These are phyloP conservation scores for Harringtonia lauricola DNA, from an alignment of 2,329 filamentous ascomycete species.

Conservation along the genomic window DNA sequence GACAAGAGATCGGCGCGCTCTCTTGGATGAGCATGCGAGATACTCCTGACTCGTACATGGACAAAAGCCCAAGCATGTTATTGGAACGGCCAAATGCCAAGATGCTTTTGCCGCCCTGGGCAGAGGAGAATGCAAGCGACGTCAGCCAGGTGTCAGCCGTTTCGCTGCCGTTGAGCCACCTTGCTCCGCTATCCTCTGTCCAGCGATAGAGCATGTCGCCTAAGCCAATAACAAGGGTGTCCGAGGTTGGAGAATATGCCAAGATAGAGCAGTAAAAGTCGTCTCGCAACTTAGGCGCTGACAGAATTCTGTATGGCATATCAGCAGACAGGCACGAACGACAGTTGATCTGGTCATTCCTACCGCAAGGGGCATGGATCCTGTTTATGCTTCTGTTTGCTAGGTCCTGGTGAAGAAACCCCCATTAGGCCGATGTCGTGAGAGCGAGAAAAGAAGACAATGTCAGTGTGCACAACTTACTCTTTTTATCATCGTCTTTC, in stretches of 20 bases:
- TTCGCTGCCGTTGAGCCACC: constrained; percentile 33
- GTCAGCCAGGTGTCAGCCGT: constrained; percentile 55
- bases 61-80: constrained; percentile 67
- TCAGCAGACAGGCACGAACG: background rate
- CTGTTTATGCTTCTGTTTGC: constrained; percentile 5
- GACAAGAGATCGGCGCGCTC: constrained; percentile 61
- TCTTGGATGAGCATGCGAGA: constrained; percentile 53
- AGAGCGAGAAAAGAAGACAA: background rate
- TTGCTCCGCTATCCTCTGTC: constrained; percentile 66
- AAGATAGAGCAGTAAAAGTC: constrained; percentile 93
- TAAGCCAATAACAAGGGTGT: constrained; percentile 75
- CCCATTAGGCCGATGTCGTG: too few relatives aligned
- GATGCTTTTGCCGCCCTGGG: constrained; percentile 63
- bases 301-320: constrained; percentile 71
- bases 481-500: constrained; percentile 13
- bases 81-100: constrained; percentile 76
- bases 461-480: too few relatives aligned
- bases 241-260: constrained; percentile 66
- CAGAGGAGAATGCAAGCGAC: constrained; percentile 81
- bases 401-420: background rate
- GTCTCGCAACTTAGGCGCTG: constrained; percentile 80
- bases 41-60: constrained; percentile 45
- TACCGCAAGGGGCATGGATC: constrained; percentile 55
- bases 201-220: constrained; percentile 74
- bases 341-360: constrained; percentile 15